Base-by-base conservation (phyloP, 1,139 yeast species). In the Debaryomyces sp. region DNA sequence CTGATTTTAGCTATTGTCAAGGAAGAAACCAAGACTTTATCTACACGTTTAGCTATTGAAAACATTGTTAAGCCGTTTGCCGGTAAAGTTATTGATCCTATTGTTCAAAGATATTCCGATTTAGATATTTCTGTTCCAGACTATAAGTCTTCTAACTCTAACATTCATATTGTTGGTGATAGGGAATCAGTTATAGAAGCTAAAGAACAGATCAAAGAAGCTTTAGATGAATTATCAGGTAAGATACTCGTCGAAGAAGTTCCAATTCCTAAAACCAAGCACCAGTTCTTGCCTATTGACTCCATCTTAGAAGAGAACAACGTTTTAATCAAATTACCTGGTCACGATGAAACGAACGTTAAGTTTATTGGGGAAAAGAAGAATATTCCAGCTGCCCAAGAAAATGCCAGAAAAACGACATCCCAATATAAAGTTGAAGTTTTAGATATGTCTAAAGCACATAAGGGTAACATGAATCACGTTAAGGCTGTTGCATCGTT, bases 381-480 rank as follows among this genome's bases (percentile, higher is more conserved):
- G 30, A 78, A 80, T 49, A 78, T 91, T 48, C 60, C 77, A 15
- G 68, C 70, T 21, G 97, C 97, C 30, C 77, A 87, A 56, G 78
- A 78, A 78, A 67, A 70, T 70, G 67, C 81, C 70, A 71, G 66
- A 80, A 85, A 56, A 67, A 79, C 62, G 63, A 80, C 76, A 62
- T 78, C 67, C 37, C 75, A 72, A 56, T 76, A 67, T 62, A 73
- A 71, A 57, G 84, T 87, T 42, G 91, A 87, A 58, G 72, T 82
- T 22, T 77, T 92, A 62, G 96, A 89, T 59, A 85, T 92, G 71
- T 84, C 95, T 22, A 85, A 82, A 66, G 96, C 97, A 35, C 97
- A 92, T 66, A 89, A 89, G 60, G 89, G 89, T 59, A 85, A 88
- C 61, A 67, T 84, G 50, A 65, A 73, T 27, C 97, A 92, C 61